These are phyloP conservation scores for Cynara cardunculus DNA, from an alignment of 129 eudicot species.

Conservation along the genomic window DNA sequence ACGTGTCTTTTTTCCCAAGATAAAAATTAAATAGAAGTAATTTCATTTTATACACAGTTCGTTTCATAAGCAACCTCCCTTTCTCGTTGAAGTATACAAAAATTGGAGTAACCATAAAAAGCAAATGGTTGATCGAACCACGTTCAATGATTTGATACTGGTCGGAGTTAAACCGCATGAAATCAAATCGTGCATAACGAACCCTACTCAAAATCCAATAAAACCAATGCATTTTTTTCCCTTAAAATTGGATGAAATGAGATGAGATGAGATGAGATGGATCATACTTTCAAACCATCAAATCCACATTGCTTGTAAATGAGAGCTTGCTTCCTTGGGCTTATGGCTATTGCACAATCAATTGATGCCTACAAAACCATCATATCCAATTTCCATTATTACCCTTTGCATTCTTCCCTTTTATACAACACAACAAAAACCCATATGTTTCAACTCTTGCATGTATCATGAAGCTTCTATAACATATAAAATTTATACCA, in stretches of 20 bases:
- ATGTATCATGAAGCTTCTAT: background rate
- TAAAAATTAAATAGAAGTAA: too few species aligned
- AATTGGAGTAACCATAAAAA: background rate
- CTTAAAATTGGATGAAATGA: background rate
- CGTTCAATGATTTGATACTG: conserved; percentile 1
- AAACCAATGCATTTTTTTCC: background rate
- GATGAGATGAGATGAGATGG: background rate
- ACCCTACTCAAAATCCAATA: background rate
- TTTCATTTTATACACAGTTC: background rate
- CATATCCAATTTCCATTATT: too few species aligned
- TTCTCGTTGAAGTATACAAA: background rate
- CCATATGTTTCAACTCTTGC: background rate
- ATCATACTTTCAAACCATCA: conserved; percentile 78
- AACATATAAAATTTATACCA: background rate
- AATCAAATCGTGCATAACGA: background rate
- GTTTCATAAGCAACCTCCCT: too few species aligned
- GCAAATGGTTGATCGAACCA: conserved; percentile 4
- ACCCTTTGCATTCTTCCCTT: background rate
- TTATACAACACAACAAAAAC: background rate
- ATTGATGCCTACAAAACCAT: conserved; percentile 57
- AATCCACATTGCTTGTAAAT: conserved; percentile 83
- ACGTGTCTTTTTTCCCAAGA: background rate
- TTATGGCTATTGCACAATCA: conserved; percentile 77
- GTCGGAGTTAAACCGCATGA: background rate
- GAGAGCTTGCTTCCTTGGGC: conserved; percentile 80